Evolutionary conservation across 2,329 filamentous ascomycete species (phyloP).

Genomic region (Colletotrichum tropicale): DNA sequence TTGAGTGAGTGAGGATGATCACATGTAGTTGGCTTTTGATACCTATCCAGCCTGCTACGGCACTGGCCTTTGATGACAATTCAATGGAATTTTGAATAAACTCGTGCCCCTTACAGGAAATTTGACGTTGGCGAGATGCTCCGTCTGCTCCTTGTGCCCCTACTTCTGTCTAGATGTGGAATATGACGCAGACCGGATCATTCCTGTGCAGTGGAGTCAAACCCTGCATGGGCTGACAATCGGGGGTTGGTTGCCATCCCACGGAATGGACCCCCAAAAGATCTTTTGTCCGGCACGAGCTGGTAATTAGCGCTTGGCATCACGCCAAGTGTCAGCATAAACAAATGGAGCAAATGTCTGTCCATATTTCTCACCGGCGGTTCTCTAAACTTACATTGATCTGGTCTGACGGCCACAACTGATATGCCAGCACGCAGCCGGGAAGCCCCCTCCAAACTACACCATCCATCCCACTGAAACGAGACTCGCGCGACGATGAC

Average conservation of each 20-base stretch:
- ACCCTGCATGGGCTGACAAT: neutral
- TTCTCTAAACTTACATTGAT: neutral
- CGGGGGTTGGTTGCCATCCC: neutral
- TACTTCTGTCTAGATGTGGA: neutral
- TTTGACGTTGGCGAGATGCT: neutral
- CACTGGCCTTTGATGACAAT: neutral
- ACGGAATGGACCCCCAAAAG: neutral
- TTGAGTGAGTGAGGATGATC: neutral
- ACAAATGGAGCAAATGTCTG: neutral
- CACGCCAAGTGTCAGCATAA: neutral
- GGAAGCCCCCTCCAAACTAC: neutral
- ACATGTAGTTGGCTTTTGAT: conserved; percentile 13
- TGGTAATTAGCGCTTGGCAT: neutral
- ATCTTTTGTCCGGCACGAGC: neutral
- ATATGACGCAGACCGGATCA: neutral
- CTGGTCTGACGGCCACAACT: neutral
- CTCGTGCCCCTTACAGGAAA: neutral
- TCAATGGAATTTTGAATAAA: neutral
- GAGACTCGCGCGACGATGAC: neutral
- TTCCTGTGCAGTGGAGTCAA: neutral
- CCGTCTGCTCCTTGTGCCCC: neutral
- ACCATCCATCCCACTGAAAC: neutral
- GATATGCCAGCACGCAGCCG: neutral
- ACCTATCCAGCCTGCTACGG: conserved; percentile 6
- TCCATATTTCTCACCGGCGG: neutral